These are phyloP conservation scores for Boletus rex-veris DNA, from an alignment of 768 basidiomycete species.

Conservation along the genomic window DNA sequence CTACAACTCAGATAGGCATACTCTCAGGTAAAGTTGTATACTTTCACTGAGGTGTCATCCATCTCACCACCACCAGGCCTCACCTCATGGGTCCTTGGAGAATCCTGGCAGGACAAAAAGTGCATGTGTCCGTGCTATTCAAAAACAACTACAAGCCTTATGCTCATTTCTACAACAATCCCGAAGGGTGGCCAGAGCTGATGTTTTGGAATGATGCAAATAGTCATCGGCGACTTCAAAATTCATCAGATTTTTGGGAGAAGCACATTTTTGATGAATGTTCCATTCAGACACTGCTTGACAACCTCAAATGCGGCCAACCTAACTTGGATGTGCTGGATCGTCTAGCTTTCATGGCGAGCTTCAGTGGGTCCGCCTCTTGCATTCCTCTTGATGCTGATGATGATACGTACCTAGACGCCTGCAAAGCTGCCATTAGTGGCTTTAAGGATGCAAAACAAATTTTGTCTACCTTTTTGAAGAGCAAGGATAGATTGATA, in stretches of 20 bases:
- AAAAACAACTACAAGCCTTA: constrained; percentile 28
- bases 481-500: constrained; percentile 13
- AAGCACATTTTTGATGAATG: constrained; percentile 27
- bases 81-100: constrained; percentile 24
- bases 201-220: constrained; percentile 30
- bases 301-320: constrained; percentile 15
- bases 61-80: constrained; percentile 20
- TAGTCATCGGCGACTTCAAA: constrained; percentile 18
- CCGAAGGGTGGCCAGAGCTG: constrained; percentile 25
- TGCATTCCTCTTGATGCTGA: neutral
- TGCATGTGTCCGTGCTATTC: constrained; percentile 32
- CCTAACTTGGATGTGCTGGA: constrained; percentile 23
- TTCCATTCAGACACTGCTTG: constrained; percentile 16
- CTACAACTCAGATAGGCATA: constrained; percentile 24
- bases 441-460: neutral
- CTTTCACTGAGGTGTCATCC: neutral
- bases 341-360: constrained; percentile 29
- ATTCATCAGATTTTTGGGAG: constrained; percentile 24
- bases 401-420: constrained; percentile 9
- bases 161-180: constrained; percentile 21
- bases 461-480: constrained; percentile 13
- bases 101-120: constrained; percentile 29
- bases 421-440: constrained; percentile 9
- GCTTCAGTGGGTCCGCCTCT: constrained; percentile 20
- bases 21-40: constrained; percentile 12